Conservation (phyloP, 2,329 filamentous ascomycete species). For the Penicillium verrucosum region DNA sequence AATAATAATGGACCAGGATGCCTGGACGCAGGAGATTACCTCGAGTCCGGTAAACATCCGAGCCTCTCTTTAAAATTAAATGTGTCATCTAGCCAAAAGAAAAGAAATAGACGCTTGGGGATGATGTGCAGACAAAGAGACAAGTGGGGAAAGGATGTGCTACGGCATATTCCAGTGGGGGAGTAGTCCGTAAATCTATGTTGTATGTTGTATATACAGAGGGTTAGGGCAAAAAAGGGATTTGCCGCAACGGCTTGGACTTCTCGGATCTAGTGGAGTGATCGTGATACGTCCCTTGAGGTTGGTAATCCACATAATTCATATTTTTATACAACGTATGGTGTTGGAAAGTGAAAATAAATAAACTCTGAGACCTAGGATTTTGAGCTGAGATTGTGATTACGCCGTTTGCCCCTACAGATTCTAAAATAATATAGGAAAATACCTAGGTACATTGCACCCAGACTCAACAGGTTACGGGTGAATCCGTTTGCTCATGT, state of each 20-base stretch:
- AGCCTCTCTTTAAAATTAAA: constrained; percentile 19
- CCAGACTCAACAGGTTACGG: background rate
- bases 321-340: background rate
- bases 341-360: background rate
- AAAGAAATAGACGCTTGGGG: constrained; percentile 17
- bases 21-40: constrained; percentile 31
- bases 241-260: constrained; percentile 1
- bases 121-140: constrained; percentile 29
- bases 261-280: constrained; percentile 19
- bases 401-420: background rate
- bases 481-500: constrained; percentile 1
- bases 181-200: background rate
- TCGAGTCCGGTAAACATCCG: constrained; percentile 25
- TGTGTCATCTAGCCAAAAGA: constrained; percentile 14
- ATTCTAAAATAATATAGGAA: background rate
- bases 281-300: constrained; percentile 20
- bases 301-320: background rate
- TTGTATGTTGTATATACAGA: background rate
- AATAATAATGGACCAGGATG: constrained; percentile 39
- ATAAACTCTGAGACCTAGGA: background rate
- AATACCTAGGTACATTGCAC: background rate
- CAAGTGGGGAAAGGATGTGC: constrained; percentile 3
- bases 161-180: background rate
- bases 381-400: constrained; percentile 1
- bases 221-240: background rate